Percentiles rank a stretch among this genome's conserved stretches.
Evolutionary conservation across 352 stramenopile species (phyloP).

Genomic region (Phytophthora niederhauseri): DNA sequence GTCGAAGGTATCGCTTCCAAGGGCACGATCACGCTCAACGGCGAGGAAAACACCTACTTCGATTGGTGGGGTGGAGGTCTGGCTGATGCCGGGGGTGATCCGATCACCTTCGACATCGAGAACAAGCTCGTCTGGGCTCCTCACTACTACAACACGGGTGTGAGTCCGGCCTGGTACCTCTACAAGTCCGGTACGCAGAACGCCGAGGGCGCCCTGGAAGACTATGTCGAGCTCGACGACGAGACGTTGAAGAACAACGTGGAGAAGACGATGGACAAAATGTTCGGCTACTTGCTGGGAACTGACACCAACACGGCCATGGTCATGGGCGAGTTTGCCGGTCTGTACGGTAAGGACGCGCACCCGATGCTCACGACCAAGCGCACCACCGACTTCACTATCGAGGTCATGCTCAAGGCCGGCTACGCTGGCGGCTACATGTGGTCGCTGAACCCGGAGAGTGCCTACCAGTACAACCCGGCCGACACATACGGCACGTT

Average conservation of each 20-base stretch:
- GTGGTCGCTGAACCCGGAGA: conserved; percentile 82
- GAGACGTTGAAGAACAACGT: conserved; percentile 58
- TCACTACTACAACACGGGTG: conserved; percentile 80
- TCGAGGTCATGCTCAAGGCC: conserved; percentile 61
- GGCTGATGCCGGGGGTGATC: conserved; percentile 42
- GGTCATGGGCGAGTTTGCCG: conserved; percentile 72
- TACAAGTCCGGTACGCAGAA: conserved; percentile 53
- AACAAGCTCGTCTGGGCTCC: conserved; percentile 78
- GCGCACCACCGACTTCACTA: conserved; percentile 70
- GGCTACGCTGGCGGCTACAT: conserved; percentile 74
- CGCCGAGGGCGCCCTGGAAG: conserved; percentile 26
- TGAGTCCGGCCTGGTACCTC: conserved; percentile 68
- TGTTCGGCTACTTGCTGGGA: conserved; percentile 69
- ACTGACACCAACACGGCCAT: conserved; percentile 52
- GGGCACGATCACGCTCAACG: conserved; percentile 51
- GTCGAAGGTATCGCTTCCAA: conserved; percentile 65
- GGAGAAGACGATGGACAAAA: conserved; percentile 65
- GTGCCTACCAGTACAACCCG: conserved; percentile 78
- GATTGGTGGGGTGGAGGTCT: conserved; percentile 78
- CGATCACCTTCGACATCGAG: conserved; percentile 45
- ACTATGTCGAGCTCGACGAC: conserved; percentile 64
- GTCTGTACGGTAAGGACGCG: conserved; percentile 63
- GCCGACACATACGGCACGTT: conserved; percentile 65
- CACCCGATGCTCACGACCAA: conserved; percentile 63
- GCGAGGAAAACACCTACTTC: conserved; percentile 49